These are phyloP conservation scores for Penicillium diatomitis DNA, from an alignment of 495 filamentous ascomycete species.

Conservation along the genomic window DNA sequence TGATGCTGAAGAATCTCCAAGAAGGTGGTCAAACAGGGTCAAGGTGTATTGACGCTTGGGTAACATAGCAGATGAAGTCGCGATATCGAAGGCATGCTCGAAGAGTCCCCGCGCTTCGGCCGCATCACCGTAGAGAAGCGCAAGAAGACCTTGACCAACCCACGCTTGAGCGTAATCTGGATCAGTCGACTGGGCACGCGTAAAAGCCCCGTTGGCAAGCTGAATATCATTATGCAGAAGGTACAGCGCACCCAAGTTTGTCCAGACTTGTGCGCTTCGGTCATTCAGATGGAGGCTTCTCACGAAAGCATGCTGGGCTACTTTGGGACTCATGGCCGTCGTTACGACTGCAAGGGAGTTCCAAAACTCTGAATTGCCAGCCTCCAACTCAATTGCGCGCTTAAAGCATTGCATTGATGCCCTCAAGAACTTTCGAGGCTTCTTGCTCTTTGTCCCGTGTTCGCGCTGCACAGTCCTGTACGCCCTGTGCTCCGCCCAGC, in stretches of 20 bases:
- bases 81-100: conserved; percentile 92
- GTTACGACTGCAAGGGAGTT: conserved; percentile 90
- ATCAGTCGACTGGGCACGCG: conserved; percentile 83
- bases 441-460: conserved; percentile 28
- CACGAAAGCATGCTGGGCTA: conserved; percentile 92
- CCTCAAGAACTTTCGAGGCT: conserved; percentile 56
- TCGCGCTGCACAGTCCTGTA: conserved; percentile 50
- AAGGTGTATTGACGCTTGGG: conserved; percentile 67
- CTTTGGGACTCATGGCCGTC: conserved; percentile 68
- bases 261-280: conserved; percentile 70
- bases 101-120: conserved; percentile 76
- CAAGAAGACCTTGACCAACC: conserved; percentile 86
- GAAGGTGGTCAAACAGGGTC: conserved; percentile 69
- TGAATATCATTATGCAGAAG: conserved; percentile 72
- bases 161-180: conserved; percentile 88
- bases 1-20: conserved; percentile 42
- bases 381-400: conserved; percentile 87
- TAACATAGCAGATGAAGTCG: conserved; percentile 59
- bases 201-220: conserved; percentile 82
- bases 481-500: conserved; percentile 82
- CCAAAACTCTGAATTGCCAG: conserved; percentile 96
- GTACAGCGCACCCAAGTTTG: conserved; percentile 81
- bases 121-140: conserved; percentile 59
- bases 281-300: conserved; percentile 90
- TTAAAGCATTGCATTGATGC: conserved; percentile 91